Evolutionary conservation across 805 yeast species (phyloP), one percentile per base, ranked within the genome.

Genomic region (Candida chilensis): DNA sequence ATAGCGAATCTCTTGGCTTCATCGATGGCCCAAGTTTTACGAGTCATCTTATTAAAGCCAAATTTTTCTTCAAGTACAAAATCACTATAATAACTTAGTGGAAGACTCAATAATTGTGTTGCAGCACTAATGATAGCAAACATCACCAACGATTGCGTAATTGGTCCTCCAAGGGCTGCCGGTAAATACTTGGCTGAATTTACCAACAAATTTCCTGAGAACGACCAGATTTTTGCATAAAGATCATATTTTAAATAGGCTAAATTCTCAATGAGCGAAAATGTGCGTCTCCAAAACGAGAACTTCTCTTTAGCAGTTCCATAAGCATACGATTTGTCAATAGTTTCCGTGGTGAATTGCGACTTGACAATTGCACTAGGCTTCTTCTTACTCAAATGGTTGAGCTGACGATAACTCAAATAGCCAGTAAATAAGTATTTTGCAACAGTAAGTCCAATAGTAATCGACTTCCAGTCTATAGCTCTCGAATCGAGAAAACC

Each of bases 31-130:
- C 94, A 92, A 30, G 86, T 61, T 30, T 63, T 57, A 12, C 67
- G 37, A 3, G 96, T 90, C 42, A 74, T 67, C 56, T 92, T 92
- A 62, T 92, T 92, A 62, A 92, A 92, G 1, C 98, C 98, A 47
- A 68, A 90, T 55, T 74, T 74, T 52, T 90, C 95, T 57, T 92
- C 98, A 41, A 92, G 65, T 11, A 87, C 88, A 60, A 92, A 92
- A 44, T 81, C 80, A 34, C 71, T 62, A 56, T 87, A 88, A 51
- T 81, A 77, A 7, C 77, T 64, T 14, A 78, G 48, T 3, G 98
- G 98, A 32, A 82, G 50, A 3, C 72, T 63, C 18, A 75, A 35
- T n/a, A n/a, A n/a, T n/a, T n/a, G n/a, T n/a, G n/a, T n/a, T 3
- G 85, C 30, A 3, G 78, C 60, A 6, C 78, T 61, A 27, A 77